Percentiles rank a stretch among this genome's conserved stretches.
These are phyloP conservation scores for Alternaria arbusti DNA, from an alignment of 2,329 filamentous ascomycete species.

Conservation along the genomic window DNA sequence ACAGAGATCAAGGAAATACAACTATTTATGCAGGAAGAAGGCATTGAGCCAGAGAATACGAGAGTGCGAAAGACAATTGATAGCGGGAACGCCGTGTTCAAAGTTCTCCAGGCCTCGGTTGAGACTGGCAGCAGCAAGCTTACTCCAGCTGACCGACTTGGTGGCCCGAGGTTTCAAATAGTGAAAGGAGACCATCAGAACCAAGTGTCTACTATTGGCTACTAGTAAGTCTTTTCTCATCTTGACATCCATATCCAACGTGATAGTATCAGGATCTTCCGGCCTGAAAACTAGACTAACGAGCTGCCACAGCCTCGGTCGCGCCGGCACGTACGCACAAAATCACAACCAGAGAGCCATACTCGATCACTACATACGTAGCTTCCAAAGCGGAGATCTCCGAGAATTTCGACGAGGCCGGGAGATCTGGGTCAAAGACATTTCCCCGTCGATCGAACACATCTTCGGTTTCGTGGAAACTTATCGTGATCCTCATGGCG, in stretches of 20 bases:
- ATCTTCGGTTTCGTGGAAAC: not conserved
- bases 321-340: not conserved
- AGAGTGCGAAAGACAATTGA: not conserved
- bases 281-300: not conserved
- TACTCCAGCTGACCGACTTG: accelerated
- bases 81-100: accelerated
- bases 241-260: too few relatives aligned
- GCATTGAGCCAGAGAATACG: not conserved
- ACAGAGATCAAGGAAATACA: not conserved
- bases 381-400: not conserved
- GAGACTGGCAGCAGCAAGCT: too few relatives aligned
- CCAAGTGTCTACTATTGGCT: not conserved
- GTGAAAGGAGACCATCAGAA: not conserved
- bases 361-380: not conserved
- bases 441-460: not conserved
- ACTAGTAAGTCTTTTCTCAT: too few relatives aligned
- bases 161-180: accelerated
- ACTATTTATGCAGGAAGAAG: accelerated
- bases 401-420: not conserved
- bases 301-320: not conserved
- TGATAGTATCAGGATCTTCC: accelerated
- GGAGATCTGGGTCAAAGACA: not conserved
- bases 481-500: not conserved
- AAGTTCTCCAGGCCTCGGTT: not conserved
- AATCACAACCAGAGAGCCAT: accelerated